A percentile compares a stretch with the other conserved stretches of the same genome.
These are phyloP conservation scores for Leucocoprinus birnbaumii DNA, from an alignment of 768 basidiomycete genomes.

Conservation along the genomic window DNA sequence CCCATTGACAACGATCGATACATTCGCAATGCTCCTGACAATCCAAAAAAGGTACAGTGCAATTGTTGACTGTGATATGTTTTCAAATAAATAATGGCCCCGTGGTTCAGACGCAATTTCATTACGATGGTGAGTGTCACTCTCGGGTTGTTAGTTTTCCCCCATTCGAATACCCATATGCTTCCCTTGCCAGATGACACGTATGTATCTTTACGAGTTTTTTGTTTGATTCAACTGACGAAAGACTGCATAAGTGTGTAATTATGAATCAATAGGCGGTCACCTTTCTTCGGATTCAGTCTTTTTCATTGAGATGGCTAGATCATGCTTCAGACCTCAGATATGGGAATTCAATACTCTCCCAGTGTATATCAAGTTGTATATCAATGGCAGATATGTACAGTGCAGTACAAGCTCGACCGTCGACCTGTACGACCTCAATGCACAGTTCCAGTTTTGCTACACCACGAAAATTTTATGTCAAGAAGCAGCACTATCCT, in stretches of 20 bases:
- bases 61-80: conserved; percentile 15
- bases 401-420: too few species aligned
- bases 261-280: not conserved
- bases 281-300: too few species aligned
- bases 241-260: conserved; percentile 31
- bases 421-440: too few species aligned
- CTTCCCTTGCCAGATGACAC: conserved; percentile 47
- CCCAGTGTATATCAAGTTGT: too few species aligned
- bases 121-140: conserved; percentile 66
- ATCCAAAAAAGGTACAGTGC: conserved; percentile 74
- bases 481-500: too few species aligned
- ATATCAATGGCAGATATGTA: too few species aligned
- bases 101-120: conserved; percentile 62
- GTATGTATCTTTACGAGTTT: conserved; percentile 34
- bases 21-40: conserved; percentile 72
- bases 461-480: too few species aligned
- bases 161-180: not conserved
- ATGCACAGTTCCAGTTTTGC: too few species aligned
- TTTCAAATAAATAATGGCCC: not conserved
- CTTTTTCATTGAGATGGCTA: too few species aligned
- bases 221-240: not conserved
- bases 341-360: too few species aligned
- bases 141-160: not conserved
- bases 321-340: too few species aligned
- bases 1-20: conserved; percentile 85